Evolutionary conservation across 2,329 filamentous ascomycete species (phyloP), one percentile per base, ranked within the genome.

Genomic region (Fusarium ambrosium): DNA sequence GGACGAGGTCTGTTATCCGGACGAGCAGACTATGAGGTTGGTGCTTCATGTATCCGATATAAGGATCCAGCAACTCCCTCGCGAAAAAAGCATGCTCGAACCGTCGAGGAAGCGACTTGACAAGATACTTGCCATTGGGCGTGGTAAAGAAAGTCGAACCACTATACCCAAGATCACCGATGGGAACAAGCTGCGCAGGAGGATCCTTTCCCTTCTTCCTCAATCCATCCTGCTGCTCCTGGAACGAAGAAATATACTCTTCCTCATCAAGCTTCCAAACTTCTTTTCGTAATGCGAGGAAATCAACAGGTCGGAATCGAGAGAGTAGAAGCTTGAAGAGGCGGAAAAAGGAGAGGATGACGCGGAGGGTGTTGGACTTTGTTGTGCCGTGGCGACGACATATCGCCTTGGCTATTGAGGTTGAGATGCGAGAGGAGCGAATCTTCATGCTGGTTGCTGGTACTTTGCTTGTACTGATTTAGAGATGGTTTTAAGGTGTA

Each of bases 111-210:
- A 95, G 84, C 2, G 91, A 93, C 79, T 95, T 95, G 79, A 95
- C 86, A 10, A 95, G 87, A 78, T 90, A 94, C 73, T 89, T 89
- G n/a, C 86, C 86, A 75, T 95, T 89, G 4, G 85, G 82, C 0
- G 93, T 94, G 6, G 87, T 88, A 82, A 93, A 94, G 82, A 95
- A 95, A 0, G 92, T 93, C 83, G 92, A 94, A 59, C 93, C 93
- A 32, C 91, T 93, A 79, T 93, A 94, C 4, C 93, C 93, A 82
- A 95, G 86, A 78, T 94, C 92, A 2, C 91, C 92, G 70, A 92
- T 88, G 1, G 91, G 81, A 2, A 87, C 82, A 36, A 94, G 82
- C 37, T 79, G 66, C 0, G 84, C 81, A 20, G 80, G 79, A 1
- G 29, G 53, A 16, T 79, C 77, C 14, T 79, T 64, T 80, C 81